These are phyloP conservation scores for Curvularia lunata DNA, from an alignment of 2,329 filamentous ascomycete genomes.

Conservation along the genomic window DNA sequence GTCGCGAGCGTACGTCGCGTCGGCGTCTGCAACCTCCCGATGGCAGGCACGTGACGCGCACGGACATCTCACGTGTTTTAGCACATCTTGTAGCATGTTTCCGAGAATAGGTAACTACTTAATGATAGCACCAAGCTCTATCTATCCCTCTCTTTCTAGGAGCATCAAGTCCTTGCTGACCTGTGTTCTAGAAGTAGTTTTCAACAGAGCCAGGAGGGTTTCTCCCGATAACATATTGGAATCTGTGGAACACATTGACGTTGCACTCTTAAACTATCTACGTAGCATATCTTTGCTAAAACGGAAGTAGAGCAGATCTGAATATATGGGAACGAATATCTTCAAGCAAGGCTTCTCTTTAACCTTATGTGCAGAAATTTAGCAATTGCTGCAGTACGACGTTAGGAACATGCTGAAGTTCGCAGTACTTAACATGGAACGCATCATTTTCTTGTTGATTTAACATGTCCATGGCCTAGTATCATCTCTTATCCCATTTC, in stretches of 20 bases:
- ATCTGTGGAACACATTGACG: background rate
- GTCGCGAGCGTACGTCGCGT: conserved; percentile 6
- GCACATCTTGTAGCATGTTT: background rate
- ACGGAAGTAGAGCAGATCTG: background rate
- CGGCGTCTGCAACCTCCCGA: conserved; percentile 1
- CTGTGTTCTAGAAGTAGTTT: background rate
- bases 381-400: no score
- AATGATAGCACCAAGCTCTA: background rate
- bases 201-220: background rate
- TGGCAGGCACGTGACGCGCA: background rate
- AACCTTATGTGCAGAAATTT: no score
- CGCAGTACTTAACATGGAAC: no score
- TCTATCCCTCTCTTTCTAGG: no score
- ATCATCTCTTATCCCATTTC: background rate
- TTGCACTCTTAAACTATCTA: background rate
- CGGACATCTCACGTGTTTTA: background rate
- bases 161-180: background rate
- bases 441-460: background rate
- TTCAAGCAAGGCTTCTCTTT: no score
- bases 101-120: background rate
- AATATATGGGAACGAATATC: background rate
- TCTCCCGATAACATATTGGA: background rate
- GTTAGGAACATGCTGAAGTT: no score
- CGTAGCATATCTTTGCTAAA: background rate
- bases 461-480: background rate